Base-by-base conservation (phyloP, 169 alveolate species). In the Amoebophrya sp. region DNA sequence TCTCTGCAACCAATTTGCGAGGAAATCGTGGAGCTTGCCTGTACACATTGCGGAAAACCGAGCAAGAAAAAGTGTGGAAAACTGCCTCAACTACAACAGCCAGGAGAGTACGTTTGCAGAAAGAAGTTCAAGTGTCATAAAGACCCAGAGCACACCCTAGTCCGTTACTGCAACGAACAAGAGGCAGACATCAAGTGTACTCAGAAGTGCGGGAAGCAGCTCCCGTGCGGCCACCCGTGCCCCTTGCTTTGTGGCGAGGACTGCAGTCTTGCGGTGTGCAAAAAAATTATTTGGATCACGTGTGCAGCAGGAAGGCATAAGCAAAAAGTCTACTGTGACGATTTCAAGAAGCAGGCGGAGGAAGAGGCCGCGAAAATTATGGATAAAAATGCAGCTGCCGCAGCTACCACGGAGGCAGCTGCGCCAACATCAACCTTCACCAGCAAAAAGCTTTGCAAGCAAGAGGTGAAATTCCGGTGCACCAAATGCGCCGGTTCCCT, bases 141-240 rank as follows among this genome's bases (percentile, higher is more conserved):
- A 7, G 18, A 47, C 66, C 66, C 66, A 18, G 29, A 18, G 18
- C 66, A 47, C 66, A 47, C 66, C 18, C 18, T 47, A 7, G 66
- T 12, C 29, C 66, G 66, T 47, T 7, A 7, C 7, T 47, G 66
- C 66, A 47, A 47, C 18, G 66, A 47, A 47, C n/a, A n/a, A n/a
- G 18, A 7, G 66, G 66, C 66, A 12, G 66, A 47, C 66, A 18
- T 47, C 29, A n/a, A n/a, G n/a, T 47, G 66, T 18, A 7, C 66
- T 7, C 7, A 47, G 18, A 7, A 18, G 18, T 66, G 88, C 88
- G 88, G 38, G 39, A 7, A 25, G 38, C 88, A 2, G 38, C 88
- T 66, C 32, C 35, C 88, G 88, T 66, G 88, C 88, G 88, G 88
- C 32, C 88, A 66, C 35, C 88, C 88, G 35, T 66, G 88, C 35